phyloP scores from a whole-genome alignment of 2,329 filamentous ascomycete genomes.

The Stachybotrys echinatus region DNA sequence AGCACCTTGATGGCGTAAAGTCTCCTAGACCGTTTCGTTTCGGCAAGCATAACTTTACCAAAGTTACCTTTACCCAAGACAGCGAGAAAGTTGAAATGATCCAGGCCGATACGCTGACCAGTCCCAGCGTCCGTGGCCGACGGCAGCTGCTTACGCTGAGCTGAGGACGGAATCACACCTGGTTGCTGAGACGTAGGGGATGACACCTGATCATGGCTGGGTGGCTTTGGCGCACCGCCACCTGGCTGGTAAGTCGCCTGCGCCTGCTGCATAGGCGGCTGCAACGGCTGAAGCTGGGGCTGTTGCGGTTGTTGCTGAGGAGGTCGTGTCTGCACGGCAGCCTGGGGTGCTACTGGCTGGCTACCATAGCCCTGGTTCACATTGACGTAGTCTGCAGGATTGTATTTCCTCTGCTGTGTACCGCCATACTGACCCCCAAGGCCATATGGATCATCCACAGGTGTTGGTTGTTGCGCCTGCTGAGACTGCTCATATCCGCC shows the following conservation, averaged over 20 bases:
- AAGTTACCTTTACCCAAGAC: constrained; percentile 99
- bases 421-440: constrained; percentile 26
- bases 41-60: constrained; percentile 98
- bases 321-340: constrained; percentile 23
- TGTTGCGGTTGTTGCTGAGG: constrained; percentile 22
- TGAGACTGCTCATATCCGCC: constrained; percentile 25
- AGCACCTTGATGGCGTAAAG: constrained; percentile 98
- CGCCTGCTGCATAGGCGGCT: constrained; percentile 29
- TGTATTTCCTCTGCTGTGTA: constrained; percentile 60
- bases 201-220: constrained; percentile 34
- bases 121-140: constrained; percentile 67
- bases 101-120: constrained; percentile 82
- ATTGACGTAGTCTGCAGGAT: constrained; percentile 71
- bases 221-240: constrained; percentile 24
- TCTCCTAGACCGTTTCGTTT: constrained; percentile 87
- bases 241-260: constrained; percentile 21
- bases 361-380: constrained; percentile 41
- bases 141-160: constrained; percentile 56
- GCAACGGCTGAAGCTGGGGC: constrained; percentile 22
- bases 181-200: constrained; percentile 23
- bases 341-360: constrained; percentile 9
- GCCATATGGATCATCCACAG: constrained; percentile 27
- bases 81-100: constrained; percentile 98
- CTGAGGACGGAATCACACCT: constrained; percentile 19
- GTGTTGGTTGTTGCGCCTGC: constrained; percentile 18